Percentiles rank a stretch among this genome's conserved stretches.
Conservation (phyloP, 495 filamentous ascomycete species). For the Pyrenula massariospora region DNA sequence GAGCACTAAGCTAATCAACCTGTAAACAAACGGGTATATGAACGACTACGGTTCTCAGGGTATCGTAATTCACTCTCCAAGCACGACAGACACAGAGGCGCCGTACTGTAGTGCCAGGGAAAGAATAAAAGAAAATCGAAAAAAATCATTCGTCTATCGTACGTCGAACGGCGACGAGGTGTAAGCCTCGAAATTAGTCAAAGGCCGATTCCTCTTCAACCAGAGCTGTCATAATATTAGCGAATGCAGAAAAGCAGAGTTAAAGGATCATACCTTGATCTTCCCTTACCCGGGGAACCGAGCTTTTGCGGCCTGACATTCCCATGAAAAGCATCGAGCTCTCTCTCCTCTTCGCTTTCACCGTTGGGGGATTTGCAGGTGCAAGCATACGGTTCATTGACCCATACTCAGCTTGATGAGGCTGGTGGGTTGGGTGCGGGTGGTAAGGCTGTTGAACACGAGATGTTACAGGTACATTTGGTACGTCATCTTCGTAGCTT, state of each 20-base stretch:
- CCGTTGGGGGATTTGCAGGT: constrained; percentile 21
- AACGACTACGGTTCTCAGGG: background rate
- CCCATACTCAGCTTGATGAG: constrained; percentile 19
- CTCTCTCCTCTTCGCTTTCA: constrained; percentile 42
- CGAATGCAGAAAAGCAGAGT: background rate
- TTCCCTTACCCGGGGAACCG: constrained; percentile 12
- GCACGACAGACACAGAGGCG: background rate
- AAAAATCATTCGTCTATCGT: too few relatives aligned
- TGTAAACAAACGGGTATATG: background rate
- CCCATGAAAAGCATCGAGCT: constrained; percentile 49
- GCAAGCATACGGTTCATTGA: constrained; percentile 29
- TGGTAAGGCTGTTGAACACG: background rate
- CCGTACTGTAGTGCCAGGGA: too few relatives aligned
- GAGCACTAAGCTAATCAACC: background rate
- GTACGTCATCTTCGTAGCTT: background rate
- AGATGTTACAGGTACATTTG: background rate
- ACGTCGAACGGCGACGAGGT: too few relatives aligned
- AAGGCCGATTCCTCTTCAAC: constrained; percentile 5
- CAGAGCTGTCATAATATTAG: constrained; percentile 1
- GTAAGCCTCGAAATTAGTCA: constrained; percentile 3
- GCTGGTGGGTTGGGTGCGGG: constrained; percentile 1
- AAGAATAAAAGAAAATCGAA: too few relatives aligned
- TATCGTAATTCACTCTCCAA: background rate
- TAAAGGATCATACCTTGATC: constrained; percentile 11
- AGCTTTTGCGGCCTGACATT: constrained; percentile 14